phyloP scores from a whole-genome alignment of 176 grass and related monocot genomes.

The Bromus sterilis region DNA sequence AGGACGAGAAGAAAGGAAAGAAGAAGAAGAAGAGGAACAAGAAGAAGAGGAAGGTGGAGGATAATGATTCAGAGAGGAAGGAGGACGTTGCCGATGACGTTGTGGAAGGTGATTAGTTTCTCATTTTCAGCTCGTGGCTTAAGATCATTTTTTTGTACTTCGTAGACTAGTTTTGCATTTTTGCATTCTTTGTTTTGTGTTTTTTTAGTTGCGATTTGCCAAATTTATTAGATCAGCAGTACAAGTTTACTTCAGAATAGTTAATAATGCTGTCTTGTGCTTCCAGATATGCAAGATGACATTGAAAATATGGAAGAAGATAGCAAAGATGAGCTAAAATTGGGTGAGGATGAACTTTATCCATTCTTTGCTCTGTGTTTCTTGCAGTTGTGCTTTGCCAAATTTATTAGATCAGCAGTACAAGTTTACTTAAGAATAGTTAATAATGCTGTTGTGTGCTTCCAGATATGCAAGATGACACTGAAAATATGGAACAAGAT shows the following conservation, averaged over 20 bases:
- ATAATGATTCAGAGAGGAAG: neutral
- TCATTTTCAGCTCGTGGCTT: neutral
- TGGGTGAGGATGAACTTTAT: slow-evolving; percentile 71
- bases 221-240: neutral
- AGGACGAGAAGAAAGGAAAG: neutral
- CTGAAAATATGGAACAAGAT: slow-evolving; percentile 21
- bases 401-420: neutral
- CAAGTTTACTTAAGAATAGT: neutral
- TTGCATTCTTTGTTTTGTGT: neutral
- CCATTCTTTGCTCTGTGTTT: too few relatives aligned
- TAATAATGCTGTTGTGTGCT: neutral
- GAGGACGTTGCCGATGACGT: slow-evolving; percentile 6
- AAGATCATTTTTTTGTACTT: slow-evolving; percentile 1
- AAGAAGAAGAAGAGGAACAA: slow-evolving; percentile 26
- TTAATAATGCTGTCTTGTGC: neutral
- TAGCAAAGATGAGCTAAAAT: slow-evolving; percentile 30
- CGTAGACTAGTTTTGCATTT: neutral
- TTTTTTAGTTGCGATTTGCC: neutral
- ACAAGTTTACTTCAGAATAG: neutral
- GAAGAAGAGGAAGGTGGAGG: slow-evolving; percentile 43
- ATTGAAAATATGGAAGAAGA: slow-evolving; percentile 23
- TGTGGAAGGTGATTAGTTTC: slow-evolving; percentile 41
- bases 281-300: slow-evolving; percentile 19
- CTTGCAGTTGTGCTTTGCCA: too few relatives aligned
- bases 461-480: slow-evolving; percentile 17